Conservation (phyloP, 73 alveolate genomes). For the Blepharisma japonicum region DNA sequence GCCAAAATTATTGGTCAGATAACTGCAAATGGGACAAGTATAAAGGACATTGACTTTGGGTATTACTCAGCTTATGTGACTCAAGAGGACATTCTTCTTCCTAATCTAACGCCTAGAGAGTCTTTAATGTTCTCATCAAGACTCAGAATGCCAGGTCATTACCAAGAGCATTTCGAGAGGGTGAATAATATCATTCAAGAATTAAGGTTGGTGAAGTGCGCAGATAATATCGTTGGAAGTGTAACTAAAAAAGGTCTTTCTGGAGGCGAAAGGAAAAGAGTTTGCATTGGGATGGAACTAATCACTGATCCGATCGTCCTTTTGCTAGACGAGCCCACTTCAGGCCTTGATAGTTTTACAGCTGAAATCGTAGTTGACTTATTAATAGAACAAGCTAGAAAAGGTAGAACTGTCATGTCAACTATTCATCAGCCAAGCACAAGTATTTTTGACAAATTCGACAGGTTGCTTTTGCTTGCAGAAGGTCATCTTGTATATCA, state of each 20-base stretch:
- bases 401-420: slow-evolving; percentile 66
- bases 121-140: slow-evolving; percentile 11
- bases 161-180: not conserved
- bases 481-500: slow-evolving; percentile 70
- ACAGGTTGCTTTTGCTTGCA: slow-evolving; percentile 59
- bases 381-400: slow-evolving; percentile 38
- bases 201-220: slow-evolving; percentile 19
- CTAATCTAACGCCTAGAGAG: slow-evolving; percentile 29
- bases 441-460: slow-evolving; percentile 63
- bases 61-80: not conserved
- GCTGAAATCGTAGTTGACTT: slow-evolving; percentile 24
- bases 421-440: slow-evolving; percentile 89
- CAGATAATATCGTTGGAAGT: slow-evolving; percentile 30
- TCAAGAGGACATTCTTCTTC: slow-evolving; percentile 25
- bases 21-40: too few relatives aligned
- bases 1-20: too few relatives aligned
- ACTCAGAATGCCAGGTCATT: not conserved
- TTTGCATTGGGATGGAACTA: slow-evolving; percentile 50
- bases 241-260: slow-evolving; percentile 28
- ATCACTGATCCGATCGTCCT: slow-evolving; percentile 45
- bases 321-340: slow-evolving; percentile 57
- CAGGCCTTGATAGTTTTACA: slow-evolving; percentile 48
- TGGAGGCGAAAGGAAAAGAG: slow-evolving; percentile 60
- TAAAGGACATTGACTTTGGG: too few relatives aligned
- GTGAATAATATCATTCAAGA: slow-evolving; percentile 35